phyloP scores from a whole-genome alignment of 495 filamentous ascomycete species.

The Chaetomium cochliodes region DNA sequence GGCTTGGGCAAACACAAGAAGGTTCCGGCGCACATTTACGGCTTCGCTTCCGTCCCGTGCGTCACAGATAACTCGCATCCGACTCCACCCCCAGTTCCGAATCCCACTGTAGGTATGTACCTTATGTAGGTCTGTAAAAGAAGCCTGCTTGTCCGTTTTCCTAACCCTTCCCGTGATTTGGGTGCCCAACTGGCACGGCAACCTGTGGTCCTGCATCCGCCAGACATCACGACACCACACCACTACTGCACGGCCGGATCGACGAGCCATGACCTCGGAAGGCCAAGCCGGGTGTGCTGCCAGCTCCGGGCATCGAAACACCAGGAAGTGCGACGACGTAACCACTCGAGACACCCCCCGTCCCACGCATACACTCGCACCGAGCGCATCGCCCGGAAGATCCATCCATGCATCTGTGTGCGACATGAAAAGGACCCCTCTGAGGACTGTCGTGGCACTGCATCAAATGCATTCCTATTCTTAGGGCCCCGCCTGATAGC shows the following conservation, averaged over 20 bases:
- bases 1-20: slow-evolving; percentile 7
- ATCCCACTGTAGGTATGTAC: neutral
- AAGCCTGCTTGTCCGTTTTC: neutral
- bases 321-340: neutral
- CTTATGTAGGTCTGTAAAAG: no score
- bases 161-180: neutral
- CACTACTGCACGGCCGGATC: slow-evolving; percentile 23
- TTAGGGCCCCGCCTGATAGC: slow-evolving; percentile 31
- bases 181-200: slow-evolving; percentile 2
- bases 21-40: neutral
- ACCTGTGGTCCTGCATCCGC: neutral
- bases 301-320: slow-evolving; percentile 23
- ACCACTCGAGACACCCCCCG: slow-evolving; percentile 21
- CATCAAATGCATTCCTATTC: slow-evolving; percentile 35
- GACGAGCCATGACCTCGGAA: slow-evolving; percentile 9
- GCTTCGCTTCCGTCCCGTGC: neutral
- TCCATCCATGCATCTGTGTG: slow-evolving; percentile 27
- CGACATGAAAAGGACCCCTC: slow-evolving; percentile 14
- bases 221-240: slow-evolving; percentile 15
- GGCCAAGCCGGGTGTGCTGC: slow-evolving; percentile 25
- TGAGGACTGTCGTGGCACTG: slow-evolving; percentile 37
- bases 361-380: neutral
- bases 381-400: slow-evolving; percentile 30
- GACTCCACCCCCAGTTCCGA: neutral
- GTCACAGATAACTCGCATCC: neutral